Evolutionary conservation across 164 flowering plant genomes (phyloP).

Genomic region (Cinnamomum chago): DNA sequence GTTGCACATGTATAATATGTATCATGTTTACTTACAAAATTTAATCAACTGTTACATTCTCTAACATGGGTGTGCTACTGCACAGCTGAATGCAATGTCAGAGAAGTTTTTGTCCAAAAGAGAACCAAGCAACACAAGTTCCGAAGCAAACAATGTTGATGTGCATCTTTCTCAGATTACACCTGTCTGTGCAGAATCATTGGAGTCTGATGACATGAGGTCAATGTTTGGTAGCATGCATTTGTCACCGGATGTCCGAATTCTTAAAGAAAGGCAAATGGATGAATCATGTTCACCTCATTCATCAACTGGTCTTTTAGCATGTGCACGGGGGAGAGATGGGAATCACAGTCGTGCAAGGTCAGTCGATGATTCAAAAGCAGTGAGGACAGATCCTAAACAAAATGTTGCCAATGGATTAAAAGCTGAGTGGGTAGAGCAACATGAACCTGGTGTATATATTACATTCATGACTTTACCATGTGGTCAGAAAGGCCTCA

Average conservation of each 20-base stretch:
- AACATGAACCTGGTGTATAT: constrained; percentile 74
- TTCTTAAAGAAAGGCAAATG: constrained; percentile 19
- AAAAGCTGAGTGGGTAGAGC: constrained; percentile 57
- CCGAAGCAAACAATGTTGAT: constrained; percentile 15
- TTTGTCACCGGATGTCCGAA: constrained; percentile 17
- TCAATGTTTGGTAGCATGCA: constrained; percentile 9
- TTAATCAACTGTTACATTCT: neutral
- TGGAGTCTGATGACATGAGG: constrained; percentile 6
- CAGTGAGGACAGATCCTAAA: constrained; percentile 11
- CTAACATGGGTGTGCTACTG: constrained; percentile 1
- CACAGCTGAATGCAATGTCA: constrained; percentile 46
- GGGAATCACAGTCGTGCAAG: constrained; percentile 4
- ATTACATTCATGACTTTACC: constrained; percentile 47
- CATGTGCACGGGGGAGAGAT: constrained; percentile 18
- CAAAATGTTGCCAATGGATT: constrained; percentile 19
- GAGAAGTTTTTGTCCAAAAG: constrained; percentile 27
- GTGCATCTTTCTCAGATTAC: constrained; percentile 17
- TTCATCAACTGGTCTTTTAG: constrained; percentile 22
- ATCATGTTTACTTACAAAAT: neutral
- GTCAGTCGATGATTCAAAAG: constrained; percentile 21
- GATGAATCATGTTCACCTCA: constrained; percentile 31
- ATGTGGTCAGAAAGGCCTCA: constrained; percentile 52
- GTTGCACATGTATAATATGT: neutral
- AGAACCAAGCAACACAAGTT: constrained; percentile 15
- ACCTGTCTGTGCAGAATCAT: constrained; percentile 15